phyloP scores from a whole-genome alignment of 768 basidiomycete genomes.

The Lactarius indigo region DNA sequence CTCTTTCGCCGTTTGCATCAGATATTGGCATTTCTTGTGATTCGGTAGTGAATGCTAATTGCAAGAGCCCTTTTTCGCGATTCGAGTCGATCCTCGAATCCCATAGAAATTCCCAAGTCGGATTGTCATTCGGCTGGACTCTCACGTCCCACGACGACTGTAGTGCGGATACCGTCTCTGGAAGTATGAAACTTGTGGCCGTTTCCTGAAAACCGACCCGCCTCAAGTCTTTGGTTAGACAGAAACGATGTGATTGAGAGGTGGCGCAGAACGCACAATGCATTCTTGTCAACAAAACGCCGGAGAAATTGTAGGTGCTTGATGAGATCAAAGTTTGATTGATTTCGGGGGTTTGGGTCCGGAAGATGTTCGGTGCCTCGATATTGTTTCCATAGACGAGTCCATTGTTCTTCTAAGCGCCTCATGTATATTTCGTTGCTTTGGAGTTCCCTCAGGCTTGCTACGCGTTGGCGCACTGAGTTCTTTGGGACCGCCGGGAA shows the following conservation, averaged over 20 bases:
- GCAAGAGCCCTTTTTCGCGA: constrained; percentile 64
- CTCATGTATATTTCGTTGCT: constrained; percentile 73
- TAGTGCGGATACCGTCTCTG: constrained; percentile 44
- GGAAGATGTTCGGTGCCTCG: constrained; percentile 63
- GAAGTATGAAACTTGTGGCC: constrained; percentile 37
- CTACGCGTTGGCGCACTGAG: constrained; percentile 66
- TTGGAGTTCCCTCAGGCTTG: constrained; percentile 54
- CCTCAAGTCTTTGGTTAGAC: constrained; percentile 35
- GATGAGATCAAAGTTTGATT: constrained; percentile 74
- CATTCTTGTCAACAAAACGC: constrained; percentile 78
- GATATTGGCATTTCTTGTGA: constrained; percentile 38
- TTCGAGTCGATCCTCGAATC: constrained; percentile 66
- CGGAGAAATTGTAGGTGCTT: constrained; percentile 81
- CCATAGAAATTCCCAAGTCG: constrained; percentile 75
- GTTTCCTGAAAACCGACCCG: constrained; percentile 60
- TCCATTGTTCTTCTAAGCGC: constrained; percentile 79
- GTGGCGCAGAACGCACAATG: constrained; percentile 56
- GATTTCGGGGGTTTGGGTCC: constrained; percentile 64
- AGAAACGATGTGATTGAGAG: neutral
- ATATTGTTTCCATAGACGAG: constrained; percentile 69
- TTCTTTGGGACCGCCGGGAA: constrained; percentile 75
- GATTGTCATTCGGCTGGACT: constrained; percentile 40
- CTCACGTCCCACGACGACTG: constrained; percentile 46
- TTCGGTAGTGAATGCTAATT: constrained; percentile 50
- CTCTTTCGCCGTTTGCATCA: constrained; percentile 33